These are phyloP conservation scores for Botrytis porri DNA, from an alignment of 2,329 filamentous ascomycete genomes.

Conservation along the genomic window DNA sequence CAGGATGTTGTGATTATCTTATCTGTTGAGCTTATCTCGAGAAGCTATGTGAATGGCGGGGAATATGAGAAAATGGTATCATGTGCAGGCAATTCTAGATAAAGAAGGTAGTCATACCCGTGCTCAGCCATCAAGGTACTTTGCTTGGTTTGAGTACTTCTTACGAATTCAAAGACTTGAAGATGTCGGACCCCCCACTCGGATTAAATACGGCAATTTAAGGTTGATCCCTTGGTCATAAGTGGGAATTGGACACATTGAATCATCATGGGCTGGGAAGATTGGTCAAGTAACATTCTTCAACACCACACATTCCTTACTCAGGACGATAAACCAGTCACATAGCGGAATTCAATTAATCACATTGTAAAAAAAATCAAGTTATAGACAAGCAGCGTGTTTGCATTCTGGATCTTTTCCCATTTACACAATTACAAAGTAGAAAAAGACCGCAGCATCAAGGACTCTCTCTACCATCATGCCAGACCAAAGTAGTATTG, in stretches of 20 bases:
- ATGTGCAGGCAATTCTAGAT: not conserved
- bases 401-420: constrained; percentile 22
- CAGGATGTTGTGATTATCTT: not conserved
- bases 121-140: not conserved
- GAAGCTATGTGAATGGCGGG: not conserved
- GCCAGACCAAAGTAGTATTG: constrained; percentile 15
- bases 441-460: constrained; percentile 16
- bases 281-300: not conserved
- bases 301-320: not conserved
- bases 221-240: not conserved
- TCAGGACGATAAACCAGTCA: not conserved
- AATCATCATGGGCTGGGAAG: not conserved
- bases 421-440: constrained; percentile 23
- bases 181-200: not conserved
- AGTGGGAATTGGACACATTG: not conserved
- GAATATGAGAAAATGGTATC: not conserved
- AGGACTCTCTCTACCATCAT: constrained; percentile 14
- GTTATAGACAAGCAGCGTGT: constrained; percentile 15
- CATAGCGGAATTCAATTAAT: not conserved
- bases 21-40: not conserved
- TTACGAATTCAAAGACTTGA: not conserved
- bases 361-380: not conserved
- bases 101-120: not conserved
- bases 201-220: not conserved
- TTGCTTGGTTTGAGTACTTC: not conserved